Percentiles rank a stretch among this genome's conserved stretches.
phyloP scores from a whole-genome alignment of 768 basidiomycete species.

The Mrakia frigida region DNA sequence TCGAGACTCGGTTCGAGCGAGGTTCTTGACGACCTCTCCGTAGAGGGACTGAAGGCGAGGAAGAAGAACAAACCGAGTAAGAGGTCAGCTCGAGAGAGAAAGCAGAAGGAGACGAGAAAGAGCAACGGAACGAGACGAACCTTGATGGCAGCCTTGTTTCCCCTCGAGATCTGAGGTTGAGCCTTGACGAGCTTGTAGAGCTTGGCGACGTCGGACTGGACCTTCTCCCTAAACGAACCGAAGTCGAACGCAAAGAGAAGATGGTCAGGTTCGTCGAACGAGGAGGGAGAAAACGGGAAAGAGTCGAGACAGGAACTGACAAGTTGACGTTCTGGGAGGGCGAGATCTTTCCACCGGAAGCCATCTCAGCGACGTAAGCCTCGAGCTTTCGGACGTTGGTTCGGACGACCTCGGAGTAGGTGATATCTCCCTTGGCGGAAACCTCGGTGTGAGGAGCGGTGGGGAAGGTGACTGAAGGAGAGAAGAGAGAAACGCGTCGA shows the following conservation, averaged over 20 bases:
- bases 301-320: too few relatives aligned
- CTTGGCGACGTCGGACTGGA: conserved; percentile 92
- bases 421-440: conserved; percentile 85
- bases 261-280: not conserved
- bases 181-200: conserved; percentile 96
- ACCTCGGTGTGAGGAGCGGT: conserved; percentile 95
- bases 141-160: conserved; percentile 47
- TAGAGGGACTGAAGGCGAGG: conserved; percentile 58
- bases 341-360: conserved; percentile 77
- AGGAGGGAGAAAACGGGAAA: not conserved
- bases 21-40: conserved; percentile 89
- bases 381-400: conserved; percentile 96
- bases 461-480: conserved; percentile 91
- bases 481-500: not conserved
- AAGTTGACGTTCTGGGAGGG: conserved; percentile 72
- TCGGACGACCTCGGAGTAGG: conserved; percentile 90
- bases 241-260: conserved; percentile 58
- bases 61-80: not conserved
- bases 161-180: conserved; percentile 92
- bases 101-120: too few relatives aligned
- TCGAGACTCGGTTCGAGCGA: conserved; percentile 55
- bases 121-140: conserved; percentile 37
- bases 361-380: conserved; percentile 91
- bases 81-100: not conserved
- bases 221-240: conserved; percentile 79